Conservation (phyloP, 2,329 filamentous ascomycete genomes). For the Plectosphaerella cucumerina region DNA sequence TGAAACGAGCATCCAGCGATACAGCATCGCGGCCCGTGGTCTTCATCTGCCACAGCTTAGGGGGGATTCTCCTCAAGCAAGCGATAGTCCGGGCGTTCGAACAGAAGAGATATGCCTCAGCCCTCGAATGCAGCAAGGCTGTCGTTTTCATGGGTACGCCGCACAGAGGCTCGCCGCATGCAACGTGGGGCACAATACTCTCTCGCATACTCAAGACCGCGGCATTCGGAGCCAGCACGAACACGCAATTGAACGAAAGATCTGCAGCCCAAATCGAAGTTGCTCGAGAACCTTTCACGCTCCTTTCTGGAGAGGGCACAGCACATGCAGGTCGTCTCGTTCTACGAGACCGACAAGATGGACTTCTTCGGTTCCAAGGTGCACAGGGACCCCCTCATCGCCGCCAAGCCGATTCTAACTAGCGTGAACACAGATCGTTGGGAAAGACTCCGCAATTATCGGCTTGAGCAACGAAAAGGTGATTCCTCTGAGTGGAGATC, state of each 20-base stretch:
- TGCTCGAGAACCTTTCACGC: not conserved
- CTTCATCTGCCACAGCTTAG: slow-evolving; percentile 1
- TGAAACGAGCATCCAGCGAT: not conserved
- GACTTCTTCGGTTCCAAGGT: not conserved
- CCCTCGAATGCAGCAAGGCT: not conserved
- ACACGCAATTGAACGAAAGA: not conserved
- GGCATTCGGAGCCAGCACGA: not conserved
- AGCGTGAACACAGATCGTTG: slow-evolving; percentile 7
- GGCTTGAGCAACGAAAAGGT: slow-evolving; percentile 1
- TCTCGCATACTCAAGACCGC: not conserved
- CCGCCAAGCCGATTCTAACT: not conserved
- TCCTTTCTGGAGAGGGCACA: not conserved
- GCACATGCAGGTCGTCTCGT: slow-evolving; percentile 17
- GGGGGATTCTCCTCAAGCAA: slow-evolving; percentile 3
- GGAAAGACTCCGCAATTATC: slow-evolving; percentile 6
- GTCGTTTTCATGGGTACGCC: slow-evolving; percentile 19
- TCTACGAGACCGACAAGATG: slow-evolving; percentile 20
- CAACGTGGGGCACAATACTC: not conserved
- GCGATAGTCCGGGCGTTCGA: not conserved
- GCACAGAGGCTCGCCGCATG: slow-evolving; percentile 1
- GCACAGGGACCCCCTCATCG: not conserved
- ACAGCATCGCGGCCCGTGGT: slow-evolving; percentile 1
- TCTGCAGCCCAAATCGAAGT: slow-evolving; percentile 1
- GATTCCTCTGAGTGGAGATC: slow-evolving; percentile 6
- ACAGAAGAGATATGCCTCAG: not conserved